Evolutionary conservation across 352 stramenopile genomes (phyloP).

Genomic region (Phytophthora macrochlamydospora): DNA sequence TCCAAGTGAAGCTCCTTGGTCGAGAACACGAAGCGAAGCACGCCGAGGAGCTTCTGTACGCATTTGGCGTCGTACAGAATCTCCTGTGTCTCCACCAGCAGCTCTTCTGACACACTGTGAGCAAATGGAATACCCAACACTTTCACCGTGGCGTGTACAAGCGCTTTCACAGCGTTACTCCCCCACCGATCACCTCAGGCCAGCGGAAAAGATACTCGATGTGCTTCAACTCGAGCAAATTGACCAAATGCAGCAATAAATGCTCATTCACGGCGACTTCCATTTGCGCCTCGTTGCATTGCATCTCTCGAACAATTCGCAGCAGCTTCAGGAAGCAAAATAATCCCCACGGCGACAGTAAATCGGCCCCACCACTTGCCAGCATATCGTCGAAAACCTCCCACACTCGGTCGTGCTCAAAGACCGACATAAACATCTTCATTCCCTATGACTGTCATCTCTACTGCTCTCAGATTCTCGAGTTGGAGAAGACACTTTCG

Average conservation of each 20-base stretch:
- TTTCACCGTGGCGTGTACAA: slow-evolving; percentile 87
- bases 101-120: slow-evolving; percentile 63
- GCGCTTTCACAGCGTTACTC: slow-evolving; percentile 77
- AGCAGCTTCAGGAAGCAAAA: slow-evolving; percentile 88
- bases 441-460: slow-evolving; percentile 22
- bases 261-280: slow-evolving; percentile 61
- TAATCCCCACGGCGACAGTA: slow-evolving; percentile 83
- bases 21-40: slow-evolving; percentile 70
- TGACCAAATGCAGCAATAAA: slow-evolving; percentile 62
- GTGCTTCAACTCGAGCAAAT: slow-evolving; percentile 59
- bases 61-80: slow-evolving; percentile 74
- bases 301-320: slow-evolving; percentile 72
- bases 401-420: slow-evolving; percentile 57
- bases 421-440: slow-evolving; percentile 46
- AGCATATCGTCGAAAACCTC: slow-evolving; percentile 54
- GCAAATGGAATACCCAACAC: slow-evolving; percentile 84
- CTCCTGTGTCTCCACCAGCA: slow-evolving; percentile 71
- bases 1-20: slow-evolving; percentile 60
- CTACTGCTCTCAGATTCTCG: background rate
- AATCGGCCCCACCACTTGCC: slow-evolving; percentile 50
- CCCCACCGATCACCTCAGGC: slow-evolving; percentile 81
- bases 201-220: slow-evolving; percentile 73
- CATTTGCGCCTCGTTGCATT: slow-evolving; percentile 44
- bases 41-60: slow-evolving; percentile 64
- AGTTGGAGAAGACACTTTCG: slow-evolving; percentile 48